Percentiles rank a stretch among this genome's conserved stretches.
These are phyloP conservation scores for Mycena olivaceomarginata DNA, from an alignment of 768 basidiomycete species.

Conservation along the genomic window DNA sequence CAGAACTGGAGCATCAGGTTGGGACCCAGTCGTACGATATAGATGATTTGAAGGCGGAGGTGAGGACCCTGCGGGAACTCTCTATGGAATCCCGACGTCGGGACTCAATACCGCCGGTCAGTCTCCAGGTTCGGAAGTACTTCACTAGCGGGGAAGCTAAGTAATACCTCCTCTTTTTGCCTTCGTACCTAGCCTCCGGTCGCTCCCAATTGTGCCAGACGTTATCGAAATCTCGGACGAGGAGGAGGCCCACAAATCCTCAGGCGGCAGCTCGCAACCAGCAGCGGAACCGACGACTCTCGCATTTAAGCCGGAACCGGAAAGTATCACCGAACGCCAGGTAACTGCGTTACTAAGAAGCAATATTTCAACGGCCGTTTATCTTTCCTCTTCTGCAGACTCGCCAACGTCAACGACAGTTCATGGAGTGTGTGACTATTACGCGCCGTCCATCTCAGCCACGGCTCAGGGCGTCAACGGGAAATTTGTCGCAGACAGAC, in stretches of 20 bases:
- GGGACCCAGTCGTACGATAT: slow-evolving; percentile 2
- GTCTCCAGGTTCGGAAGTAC: not conserved
- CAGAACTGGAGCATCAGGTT: slow-evolving; percentile 16
- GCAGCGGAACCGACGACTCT: not conserved
- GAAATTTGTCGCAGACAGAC: not conserved
- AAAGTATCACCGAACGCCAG: not conserved
- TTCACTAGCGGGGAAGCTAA: not conserved
- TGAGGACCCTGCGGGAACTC: not conserved
- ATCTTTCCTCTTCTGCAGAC: not conserved
- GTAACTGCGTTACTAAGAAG: not conserved
- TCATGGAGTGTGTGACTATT: slow-evolving; percentile 18
- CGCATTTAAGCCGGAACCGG: not conserved
- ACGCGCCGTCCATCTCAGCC: not conserved
- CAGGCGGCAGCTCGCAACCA: not conserved
- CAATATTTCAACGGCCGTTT: too few relatives aligned
- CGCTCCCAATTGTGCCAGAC: not conserved
- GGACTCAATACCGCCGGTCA: not conserved
- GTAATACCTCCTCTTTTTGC: not conserved
- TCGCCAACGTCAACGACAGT: not conserved
- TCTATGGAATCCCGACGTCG: too few relatives aligned
- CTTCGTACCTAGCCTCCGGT: not conserved
- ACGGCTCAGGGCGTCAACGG: not conserved
- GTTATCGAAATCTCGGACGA: slow-evolving; percentile 36
- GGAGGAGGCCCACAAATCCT: not conserved
- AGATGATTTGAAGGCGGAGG: not conserved